Conservation (phyloP, 2,329 filamentous ascomycete genomes). For the Verticillium nubilum region DNA sequence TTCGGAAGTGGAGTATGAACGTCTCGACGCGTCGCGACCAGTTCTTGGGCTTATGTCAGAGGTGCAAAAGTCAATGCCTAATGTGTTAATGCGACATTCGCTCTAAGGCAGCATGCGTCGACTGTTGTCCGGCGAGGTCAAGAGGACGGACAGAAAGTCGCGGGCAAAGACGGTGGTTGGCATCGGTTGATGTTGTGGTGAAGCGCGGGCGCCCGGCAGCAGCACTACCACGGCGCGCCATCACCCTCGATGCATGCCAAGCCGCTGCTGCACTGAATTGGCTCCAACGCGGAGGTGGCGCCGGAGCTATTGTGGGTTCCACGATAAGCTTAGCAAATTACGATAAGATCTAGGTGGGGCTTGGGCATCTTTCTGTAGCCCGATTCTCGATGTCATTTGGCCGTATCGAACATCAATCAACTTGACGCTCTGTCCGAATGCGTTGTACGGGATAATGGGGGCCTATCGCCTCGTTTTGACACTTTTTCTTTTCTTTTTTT, state of each 20-base stretch:
- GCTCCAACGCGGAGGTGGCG: neutral
- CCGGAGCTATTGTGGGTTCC: neutral
- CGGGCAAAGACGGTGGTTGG: neutral
- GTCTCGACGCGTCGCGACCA: neutral
- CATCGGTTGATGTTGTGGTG: slow-evolving; percentile 1
- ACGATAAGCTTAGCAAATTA: neutral
- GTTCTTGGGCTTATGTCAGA: neutral
- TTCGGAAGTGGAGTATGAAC: neutral
- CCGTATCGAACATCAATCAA: too few relatives aligned
- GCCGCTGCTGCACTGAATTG: neutral
- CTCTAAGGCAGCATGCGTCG: neutral
- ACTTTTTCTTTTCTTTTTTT: too few relatives aligned
- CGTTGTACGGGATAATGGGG: too few relatives aligned
- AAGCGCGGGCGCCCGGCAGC: neutral
- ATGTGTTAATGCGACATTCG: neutral
- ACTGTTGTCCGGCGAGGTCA: neutral
- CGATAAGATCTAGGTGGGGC: neutral
- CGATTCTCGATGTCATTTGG: too few relatives aligned
- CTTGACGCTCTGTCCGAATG: too few relatives aligned
- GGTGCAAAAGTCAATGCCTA: neutral
- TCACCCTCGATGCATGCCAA: neutral
- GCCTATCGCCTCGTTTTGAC: too few relatives aligned
- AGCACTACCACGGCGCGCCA: neutral
- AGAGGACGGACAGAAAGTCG: neutral
- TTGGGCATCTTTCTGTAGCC: too few relatives aligned